phyloP scores from a whole-genome alignment of 805 yeast species.

The Millerago galiae region DNA sequence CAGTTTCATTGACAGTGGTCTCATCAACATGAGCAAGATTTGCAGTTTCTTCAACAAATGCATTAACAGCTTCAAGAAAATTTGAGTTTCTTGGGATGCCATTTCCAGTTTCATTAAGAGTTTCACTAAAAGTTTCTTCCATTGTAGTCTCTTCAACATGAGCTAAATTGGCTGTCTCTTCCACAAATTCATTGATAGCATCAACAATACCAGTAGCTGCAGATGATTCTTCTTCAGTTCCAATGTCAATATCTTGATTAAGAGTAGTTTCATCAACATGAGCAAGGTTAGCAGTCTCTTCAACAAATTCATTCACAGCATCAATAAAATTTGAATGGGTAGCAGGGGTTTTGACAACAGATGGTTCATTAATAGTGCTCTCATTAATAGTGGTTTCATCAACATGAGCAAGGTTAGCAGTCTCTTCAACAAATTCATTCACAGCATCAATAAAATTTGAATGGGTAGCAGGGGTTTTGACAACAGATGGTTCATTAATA shows the following conservation, averaged over 20 bases:
- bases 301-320: constrained; percentile 5
- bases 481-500: background rate
- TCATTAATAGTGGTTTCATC: background rate
- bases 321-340: background rate
- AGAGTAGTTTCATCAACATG: background rate
- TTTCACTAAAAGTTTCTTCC: background rate
- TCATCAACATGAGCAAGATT: constrained; percentile 3
- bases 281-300: constrained; percentile 4
- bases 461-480: background rate
- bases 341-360: background rate
- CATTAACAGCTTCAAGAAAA: background rate
- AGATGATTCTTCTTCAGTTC: background rate
- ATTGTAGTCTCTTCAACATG: background rate
- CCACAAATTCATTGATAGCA: constrained; percentile 5
- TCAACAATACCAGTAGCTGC: background rate
- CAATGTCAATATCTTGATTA: background rate
- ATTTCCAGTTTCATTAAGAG: background rate
- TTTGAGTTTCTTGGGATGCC: background rate
- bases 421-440: constrained; percentile 2
- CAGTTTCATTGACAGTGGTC: background rate
- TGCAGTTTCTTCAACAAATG: background rate
- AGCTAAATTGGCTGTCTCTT: constrained; percentile 4
- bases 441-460: constrained; percentile 7
- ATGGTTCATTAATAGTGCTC: background rate
- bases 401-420: constrained; percentile 1